phyloP scores from a whole-genome alignment of 176 grass and related monocot species.

The Phoenix roebelenii region DNA sequence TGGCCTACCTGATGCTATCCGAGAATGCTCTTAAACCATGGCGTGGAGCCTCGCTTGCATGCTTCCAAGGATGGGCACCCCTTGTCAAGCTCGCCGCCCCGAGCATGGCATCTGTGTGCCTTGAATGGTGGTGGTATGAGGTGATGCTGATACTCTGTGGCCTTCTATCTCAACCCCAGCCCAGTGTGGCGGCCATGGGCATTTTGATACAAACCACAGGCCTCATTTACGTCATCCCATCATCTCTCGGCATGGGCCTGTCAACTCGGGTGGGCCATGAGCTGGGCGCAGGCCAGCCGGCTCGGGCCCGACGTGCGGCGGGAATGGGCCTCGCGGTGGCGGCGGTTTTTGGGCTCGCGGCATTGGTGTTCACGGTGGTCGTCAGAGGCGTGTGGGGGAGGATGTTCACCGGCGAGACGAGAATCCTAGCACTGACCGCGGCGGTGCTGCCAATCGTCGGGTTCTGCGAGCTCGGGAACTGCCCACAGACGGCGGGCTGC shows the following conservation, averaged over 20 bases:
- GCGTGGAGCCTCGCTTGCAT: neutral
- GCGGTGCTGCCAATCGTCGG: conserved; percentile 12
- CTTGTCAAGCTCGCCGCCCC: conserved; percentile 5
- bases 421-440: conserved; percentile 1
- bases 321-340: neutral
- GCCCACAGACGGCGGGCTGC: conserved; percentile 15
- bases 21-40: conserved; percentile 3
- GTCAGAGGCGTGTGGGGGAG: conserved; percentile 1
- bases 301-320: neutral
- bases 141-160: conserved; percentile 14
- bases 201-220: conserved; percentile 15
- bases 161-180: conserved; percentile 2
- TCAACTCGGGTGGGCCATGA: conserved; percentile 16
- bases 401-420: conserved; percentile 8
- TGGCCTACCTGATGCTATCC: conserved; percentile 2
- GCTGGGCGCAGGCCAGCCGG: conserved; percentile 2
- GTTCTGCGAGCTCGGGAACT: conserved; percentile 12
- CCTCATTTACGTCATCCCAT: conserved; percentile 13
- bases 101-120: conserved; percentile 8
- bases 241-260: conserved; percentile 13
- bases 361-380: conserved; percentile 1
- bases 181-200: conserved; percentile 16
- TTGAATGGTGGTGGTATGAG: conserved; percentile 26
- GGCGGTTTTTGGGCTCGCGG: neutral
- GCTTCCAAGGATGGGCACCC: neutral